phyloP scores from a whole-genome alignment of 2,329 filamentous ascomycete genomes.

The Sporothrix brasiliensis region DNA sequence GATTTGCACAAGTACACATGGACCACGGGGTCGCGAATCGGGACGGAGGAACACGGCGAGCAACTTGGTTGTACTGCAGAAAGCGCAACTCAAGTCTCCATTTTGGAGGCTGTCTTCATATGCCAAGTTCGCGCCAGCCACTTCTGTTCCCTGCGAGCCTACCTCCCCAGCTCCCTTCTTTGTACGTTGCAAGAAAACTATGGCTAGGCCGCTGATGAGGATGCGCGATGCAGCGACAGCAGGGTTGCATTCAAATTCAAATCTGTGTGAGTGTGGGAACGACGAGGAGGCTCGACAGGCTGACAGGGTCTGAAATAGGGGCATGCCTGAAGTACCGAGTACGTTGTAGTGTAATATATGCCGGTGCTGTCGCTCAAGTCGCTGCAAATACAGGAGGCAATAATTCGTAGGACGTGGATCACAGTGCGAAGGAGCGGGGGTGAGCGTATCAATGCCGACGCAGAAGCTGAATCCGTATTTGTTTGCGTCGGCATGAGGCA shows the following conservation, averaged over 20 bases:
- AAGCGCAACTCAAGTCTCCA: conserved; percentile 10
- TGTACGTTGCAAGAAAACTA: neutral
- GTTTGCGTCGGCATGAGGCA: no score
- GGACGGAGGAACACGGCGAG: neutral
- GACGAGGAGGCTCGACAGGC: neutral
- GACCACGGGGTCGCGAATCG: neutral
- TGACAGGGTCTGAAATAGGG: neutral
- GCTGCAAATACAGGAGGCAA: neutral
- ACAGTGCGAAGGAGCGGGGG: neutral
- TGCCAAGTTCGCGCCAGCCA: neutral
- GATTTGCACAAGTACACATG: neutral
- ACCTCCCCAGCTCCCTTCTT: no score
- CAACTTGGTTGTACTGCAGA: neutral
- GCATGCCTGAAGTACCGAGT: neutral
- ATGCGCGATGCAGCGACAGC: conserved; percentile 5
- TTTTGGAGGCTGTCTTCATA: neutral
- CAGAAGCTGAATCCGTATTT: neutral
- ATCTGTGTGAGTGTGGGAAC: conserved; percentile 1
- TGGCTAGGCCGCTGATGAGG: conserved; percentile 17
- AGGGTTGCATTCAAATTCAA: conserved; percentile 9
- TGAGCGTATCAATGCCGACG: conserved; percentile 6
- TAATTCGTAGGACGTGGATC: no score
- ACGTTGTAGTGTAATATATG: neutral
- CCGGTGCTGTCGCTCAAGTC: neutral
- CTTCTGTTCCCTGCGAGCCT: conserved; percentile 1